Conservation (phyloP, 345 rosid species). For the Citropsis articulata region DNA sequence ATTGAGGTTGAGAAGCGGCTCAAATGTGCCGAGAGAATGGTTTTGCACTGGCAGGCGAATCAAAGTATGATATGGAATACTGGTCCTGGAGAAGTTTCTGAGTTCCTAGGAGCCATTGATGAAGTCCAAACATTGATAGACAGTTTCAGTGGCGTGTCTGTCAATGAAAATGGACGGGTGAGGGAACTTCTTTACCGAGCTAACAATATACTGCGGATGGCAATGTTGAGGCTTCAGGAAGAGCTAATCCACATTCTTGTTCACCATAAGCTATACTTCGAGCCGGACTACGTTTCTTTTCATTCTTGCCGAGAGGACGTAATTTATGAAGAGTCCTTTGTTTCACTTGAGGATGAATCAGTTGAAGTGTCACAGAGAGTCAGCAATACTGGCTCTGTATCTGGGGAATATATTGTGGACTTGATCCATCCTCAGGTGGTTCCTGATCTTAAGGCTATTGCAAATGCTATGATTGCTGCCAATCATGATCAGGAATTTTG, state of each 20-base stretch:
- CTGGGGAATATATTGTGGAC: slow-evolving; percentile 30
- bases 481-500: slow-evolving; percentile 50
- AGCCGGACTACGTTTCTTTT: slow-evolving; percentile 36
- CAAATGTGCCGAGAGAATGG: slow-evolving; percentile 38
- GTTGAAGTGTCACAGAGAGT: slow-evolving; percentile 26
- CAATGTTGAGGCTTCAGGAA: slow-evolving; percentile 76
- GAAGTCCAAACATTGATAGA: slow-evolving; percentile 41
- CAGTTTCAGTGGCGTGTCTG: slow-evolving; percentile 30
- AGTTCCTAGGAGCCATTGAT: slow-evolving; percentile 49
- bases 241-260: slow-evolving; percentile 60
- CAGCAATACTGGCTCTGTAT: slow-evolving; percentile 16
- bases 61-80: slow-evolving; percentile 51
- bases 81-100: slow-evolving; percentile 36
- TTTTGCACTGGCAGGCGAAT: slow-evolving; percentile 51
- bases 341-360: slow-evolving; percentile 51
- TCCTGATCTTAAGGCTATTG: slow-evolving; percentile 60
- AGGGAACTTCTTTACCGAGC: slow-evolving; percentile 51
- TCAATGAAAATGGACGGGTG: slow-evolving; percentile 30
- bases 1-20: slow-evolving; percentile 43
- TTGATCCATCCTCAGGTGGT: slow-evolving; percentile 48
- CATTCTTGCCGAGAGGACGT: slow-evolving; percentile 35
- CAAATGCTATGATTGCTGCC: slow-evolving; percentile 63
- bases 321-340: slow-evolving; percentile 56
- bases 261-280: slow-evolving; percentile 35
- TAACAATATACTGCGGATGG: slow-evolving; percentile 42